Conservation (phyloP, 176 grass and related monocot genomes). For the Otatea glauca region DNA sequence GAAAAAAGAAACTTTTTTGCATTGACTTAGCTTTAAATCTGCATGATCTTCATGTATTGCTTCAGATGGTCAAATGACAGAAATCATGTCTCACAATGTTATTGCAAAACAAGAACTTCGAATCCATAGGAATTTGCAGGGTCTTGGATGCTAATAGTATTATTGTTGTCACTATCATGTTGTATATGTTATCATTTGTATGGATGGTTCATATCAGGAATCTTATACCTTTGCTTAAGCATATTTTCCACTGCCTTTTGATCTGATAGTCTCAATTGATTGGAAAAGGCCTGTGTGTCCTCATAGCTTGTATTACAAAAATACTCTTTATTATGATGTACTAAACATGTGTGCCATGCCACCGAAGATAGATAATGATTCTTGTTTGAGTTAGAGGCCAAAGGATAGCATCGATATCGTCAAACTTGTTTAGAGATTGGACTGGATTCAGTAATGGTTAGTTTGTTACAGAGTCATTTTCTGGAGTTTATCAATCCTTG, state of each 20-base stretch:
- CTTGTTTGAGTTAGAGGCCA: background rate
- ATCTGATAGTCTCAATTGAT: constrained; percentile 38
- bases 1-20: too few species aligned
- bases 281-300: constrained; percentile 15
- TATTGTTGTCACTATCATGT: constrained; percentile 32
- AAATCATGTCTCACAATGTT: too few species aligned
- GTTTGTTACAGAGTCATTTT: constrained; percentile 6
- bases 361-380: constrained; percentile 1
- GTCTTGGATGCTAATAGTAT: constrained; percentile 39
- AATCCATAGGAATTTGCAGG: constrained; percentile 51
- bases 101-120: too few species aligned
- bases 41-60: too few species aligned
- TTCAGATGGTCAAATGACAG: too few species aligned
- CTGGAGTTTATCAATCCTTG: background rate
- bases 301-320: background rate
- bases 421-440: background rate
- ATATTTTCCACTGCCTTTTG: background rate
- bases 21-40: too few species aligned
- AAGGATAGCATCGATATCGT: background rate
- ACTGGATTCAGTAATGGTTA: background rate
- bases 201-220: constrained; percentile 49
- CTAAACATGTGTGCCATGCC: constrained; percentile 18
- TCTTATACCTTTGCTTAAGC: constrained; percentile 15
- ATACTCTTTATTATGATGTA: too few species aligned
- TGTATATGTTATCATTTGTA: constrained; percentile 30